Percentiles rank a stretch among this genome's conserved stretches.
phyloP scores from a whole-genome alignment of 2,329 filamentous ascomycete species.

The Fusarium sambucinum region DNA sequence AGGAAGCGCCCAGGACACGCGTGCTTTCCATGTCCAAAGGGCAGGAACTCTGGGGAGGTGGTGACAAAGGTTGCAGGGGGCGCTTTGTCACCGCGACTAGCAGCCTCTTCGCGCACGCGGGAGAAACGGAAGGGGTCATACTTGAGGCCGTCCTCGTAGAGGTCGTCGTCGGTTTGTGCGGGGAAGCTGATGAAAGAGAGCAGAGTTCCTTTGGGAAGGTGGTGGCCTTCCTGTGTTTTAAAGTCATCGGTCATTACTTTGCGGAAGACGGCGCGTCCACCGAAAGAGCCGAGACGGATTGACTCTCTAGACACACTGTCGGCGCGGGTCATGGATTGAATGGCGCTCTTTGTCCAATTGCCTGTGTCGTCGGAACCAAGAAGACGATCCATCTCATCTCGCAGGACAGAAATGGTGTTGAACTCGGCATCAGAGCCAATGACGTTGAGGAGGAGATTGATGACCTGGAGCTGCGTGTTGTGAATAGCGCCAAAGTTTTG shows the following conservation, averaged over 20 bases:
- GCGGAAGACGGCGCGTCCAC: constrained; percentile 47
- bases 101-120: constrained; percentile 49
- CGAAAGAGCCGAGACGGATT: constrained; percentile 53
- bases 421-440: constrained; percentile 53
- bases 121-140: constrained; percentile 60
- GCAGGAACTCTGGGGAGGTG: constrained; percentile 45
- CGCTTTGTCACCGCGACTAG: constrained; percentile 17
- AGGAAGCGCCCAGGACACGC: constrained; percentile 51
- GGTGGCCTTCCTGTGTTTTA: constrained; percentile 50
- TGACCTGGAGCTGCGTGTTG: constrained; percentile 56
- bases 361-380: constrained; percentile 43
- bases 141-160: constrained; percentile 52
- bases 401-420: constrained; percentile 54
- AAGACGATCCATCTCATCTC: constrained; percentile 53
- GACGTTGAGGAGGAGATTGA: constrained; percentile 56
- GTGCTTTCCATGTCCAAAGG: constrained; percentile 54
- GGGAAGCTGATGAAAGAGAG: constrained; percentile 52
- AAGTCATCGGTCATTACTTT: constrained; percentile 48
- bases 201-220: constrained; percentile 50
- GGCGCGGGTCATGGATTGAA: constrained; percentile 54
- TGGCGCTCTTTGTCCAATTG: constrained; percentile 56
- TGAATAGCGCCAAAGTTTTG: constrained; percentile 56
- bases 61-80: constrained; percentile 34
- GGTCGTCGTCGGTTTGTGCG: constrained; percentile 49
- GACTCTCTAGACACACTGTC: constrained; percentile 61